Evolutionary conservation across 164 flowering plant genomes (phyloP), one percentile per base, ranked within the genome.

Genomic region (Dillenia turbinata): DNA sequence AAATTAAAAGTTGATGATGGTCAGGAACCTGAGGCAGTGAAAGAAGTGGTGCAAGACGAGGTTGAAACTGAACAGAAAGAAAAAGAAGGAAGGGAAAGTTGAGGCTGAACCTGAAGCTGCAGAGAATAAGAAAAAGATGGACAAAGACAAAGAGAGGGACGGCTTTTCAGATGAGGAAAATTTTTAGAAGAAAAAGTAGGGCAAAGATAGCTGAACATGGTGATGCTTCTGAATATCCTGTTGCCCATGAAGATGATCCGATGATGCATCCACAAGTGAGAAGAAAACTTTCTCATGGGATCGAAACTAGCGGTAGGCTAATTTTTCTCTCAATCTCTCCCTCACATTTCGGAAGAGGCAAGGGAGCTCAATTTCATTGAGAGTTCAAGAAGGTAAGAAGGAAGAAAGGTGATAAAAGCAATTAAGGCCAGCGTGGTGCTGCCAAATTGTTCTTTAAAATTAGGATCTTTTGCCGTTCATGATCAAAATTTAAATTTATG

Each of bases 71-170:
- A 62, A 52, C 62, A 74, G 64, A 73, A 33, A 43, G 67, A 33
- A 49, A 15, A 68, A 19, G 19, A 72, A 44, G 16, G 19, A 33
- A 1, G 68, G 44, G 22, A 71, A 59, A 13, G 17, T 45, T 17
- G 70, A 62, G 44, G 69, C 40, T 68, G 62, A 66, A 69, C 19
- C 68, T 78, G 73, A 4, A 33, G 40, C 6, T 33, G 40, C 73
- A 83, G 69, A 78, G 80, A 67, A 77, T 52, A 71, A 79, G 61
- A 67, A 73, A 19, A 68, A 71, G 55, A 69, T 71, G 47, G 68
- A 54, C 2, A 51, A 47, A 50, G 62, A 49, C n/a, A 52, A 67
- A 40, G 49, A 45, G 22, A 19, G 22, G 22, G 22, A 19, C 43
- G 61, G 26, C 1, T 40, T 15, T 12, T 47, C 50, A 22, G 53